Evolutionary conservation across 2,329 filamentous ascomycete species (phyloP).

Genomic region (Neonectria punicea): DNA sequence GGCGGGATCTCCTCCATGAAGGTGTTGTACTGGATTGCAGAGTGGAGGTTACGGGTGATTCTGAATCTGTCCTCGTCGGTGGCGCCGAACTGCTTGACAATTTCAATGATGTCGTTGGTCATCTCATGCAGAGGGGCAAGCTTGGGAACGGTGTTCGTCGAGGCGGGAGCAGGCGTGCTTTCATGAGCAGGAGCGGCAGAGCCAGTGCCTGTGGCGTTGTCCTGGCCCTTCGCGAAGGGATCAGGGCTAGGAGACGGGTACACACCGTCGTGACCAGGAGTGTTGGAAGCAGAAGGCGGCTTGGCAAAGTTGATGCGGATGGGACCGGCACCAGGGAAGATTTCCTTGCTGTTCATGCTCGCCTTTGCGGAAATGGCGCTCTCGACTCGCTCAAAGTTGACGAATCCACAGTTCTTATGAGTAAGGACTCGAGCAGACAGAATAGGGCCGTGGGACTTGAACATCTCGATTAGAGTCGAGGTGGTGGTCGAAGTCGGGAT

Average conservation of each 20-base stretch:
- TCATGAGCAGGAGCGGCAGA: conserved; percentile 49
- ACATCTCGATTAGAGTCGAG: conserved; percentile 93
- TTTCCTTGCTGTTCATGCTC: conserved; percentile 94
- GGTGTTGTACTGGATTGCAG: conserved; percentile 77
- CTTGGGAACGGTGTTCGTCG: conserved; percentile 62
- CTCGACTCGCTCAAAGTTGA: conserved; percentile 94
- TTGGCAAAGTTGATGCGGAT: conserved; percentile 98
- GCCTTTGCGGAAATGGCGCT: conserved; percentile 91
- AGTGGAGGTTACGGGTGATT: conserved; percentile 79
- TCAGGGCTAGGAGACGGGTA: conserved; percentile 93
- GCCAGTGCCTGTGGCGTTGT: conserved; percentile 48
- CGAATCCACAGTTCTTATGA: conserved; percentile 98
- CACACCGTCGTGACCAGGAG: conserved; percentile 87
- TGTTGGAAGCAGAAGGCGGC: conserved; percentile 88
- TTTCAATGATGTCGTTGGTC: conserved; percentile 83
- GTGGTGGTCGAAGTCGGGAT: conserved; percentile 97
- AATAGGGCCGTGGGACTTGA: conserved; percentile 91
- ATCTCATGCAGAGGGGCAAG: conserved; percentile 82
- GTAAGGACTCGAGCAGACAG: conserved; percentile 92
- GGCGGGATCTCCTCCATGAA: conserved; percentile 89
- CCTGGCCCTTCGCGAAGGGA: conserved; percentile 73
- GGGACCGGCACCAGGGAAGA: conserved; percentile 95
- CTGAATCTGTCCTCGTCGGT: conserved; percentile 78
- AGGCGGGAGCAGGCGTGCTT: conserved; percentile 46
- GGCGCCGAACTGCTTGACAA: conserved; percentile 89